Evolutionary conservation across 2,329 filamentous ascomycete species (phyloP).

Genomic region (Pseudocercospora crystallina): DNA sequence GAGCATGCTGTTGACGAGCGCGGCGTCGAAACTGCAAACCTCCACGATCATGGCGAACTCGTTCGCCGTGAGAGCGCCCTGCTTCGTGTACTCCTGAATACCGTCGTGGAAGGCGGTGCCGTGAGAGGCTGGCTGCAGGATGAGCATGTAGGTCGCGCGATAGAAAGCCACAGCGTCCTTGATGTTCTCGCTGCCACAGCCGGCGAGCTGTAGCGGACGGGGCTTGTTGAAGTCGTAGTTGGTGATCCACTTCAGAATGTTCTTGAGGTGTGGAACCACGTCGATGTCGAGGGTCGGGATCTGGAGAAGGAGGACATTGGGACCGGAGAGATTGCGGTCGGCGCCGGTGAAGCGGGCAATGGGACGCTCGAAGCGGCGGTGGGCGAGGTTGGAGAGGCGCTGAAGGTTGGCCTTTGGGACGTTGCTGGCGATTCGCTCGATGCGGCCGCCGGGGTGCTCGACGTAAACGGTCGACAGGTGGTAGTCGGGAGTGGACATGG

Average conservation of each 20-base stretch:
- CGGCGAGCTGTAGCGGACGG: background rate
- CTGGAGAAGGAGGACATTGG: background rate
- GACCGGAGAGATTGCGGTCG: background rate
- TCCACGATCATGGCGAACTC: constrained; percentile 7
- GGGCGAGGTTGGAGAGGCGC: background rate
- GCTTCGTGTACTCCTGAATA: constrained; percentile 1
- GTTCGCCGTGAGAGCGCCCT: background rate
- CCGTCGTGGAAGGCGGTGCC: background rate
- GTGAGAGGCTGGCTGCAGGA: background rate
- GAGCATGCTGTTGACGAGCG: background rate
- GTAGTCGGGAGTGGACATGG: too few relatives aligned
- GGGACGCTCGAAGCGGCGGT: background rate
- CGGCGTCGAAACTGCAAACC: constrained; percentile 2
- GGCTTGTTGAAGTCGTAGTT: background rate
- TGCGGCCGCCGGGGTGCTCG: background rate
- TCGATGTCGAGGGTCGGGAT: background rate
- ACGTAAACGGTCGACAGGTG: background rate
- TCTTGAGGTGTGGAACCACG: background rate
- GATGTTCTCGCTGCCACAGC: background rate
- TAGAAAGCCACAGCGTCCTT: background rate
- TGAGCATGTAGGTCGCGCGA: background rate
- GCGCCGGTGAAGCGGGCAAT: background rate
- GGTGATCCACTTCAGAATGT: background rate
- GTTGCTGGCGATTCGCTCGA: background rate
- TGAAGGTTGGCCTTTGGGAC: background rate